Evolutionary conservation across 495 filamentous ascomycete genomes (phyloP).

Genomic region (Pseudotulostoma volvatum): DNA sequence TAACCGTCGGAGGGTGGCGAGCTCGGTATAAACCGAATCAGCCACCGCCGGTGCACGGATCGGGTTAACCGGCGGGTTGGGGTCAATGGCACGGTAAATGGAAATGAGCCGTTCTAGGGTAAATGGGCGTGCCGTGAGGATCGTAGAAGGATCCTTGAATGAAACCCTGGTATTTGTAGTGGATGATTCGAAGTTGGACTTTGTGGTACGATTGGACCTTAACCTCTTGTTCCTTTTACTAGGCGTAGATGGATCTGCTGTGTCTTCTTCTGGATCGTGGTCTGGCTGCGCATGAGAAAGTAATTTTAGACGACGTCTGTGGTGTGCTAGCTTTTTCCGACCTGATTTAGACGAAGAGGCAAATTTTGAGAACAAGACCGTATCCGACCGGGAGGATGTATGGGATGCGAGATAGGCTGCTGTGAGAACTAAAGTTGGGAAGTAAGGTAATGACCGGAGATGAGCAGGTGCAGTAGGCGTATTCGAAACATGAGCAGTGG

Average conservation of each 20-base stretch:
- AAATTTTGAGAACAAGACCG: constrained; percentile 69
- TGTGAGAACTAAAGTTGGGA: constrained; percentile 65
- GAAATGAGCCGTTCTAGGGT: constrained; percentile 74
- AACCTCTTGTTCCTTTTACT: constrained; percentile 23
- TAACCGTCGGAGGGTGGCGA: constrained; percentile 68
- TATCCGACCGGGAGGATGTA: constrained; percentile 63
- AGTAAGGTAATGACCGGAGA: constrained; percentile 47
- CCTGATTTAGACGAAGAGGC: constrained; percentile 37
- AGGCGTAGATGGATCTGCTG: constrained; percentile 15
- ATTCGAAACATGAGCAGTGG: constrained; percentile 5
- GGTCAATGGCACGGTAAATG: constrained; percentile 66
- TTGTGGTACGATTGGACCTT: constrained; percentile 27
- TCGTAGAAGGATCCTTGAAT: constrained; percentile 48
- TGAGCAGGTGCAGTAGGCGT: constrained; percentile 16
- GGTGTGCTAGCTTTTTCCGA: constrained; percentile 37
- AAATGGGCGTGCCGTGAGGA: constrained; percentile 65
- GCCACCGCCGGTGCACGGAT: constrained; percentile 29
- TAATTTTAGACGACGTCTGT: constrained; percentile 34
- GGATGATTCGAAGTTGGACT: constrained; percentile 30
- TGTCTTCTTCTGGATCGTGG: constrained; percentile 16
- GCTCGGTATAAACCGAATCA: constrained; percentile 50
- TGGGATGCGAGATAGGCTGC: constrained; percentile 86
- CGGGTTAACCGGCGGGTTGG: constrained; percentile 41
- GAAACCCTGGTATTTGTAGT: constrained; percentile 14
- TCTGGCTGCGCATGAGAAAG: constrained; percentile 29